Evolutionary conservation across 805 yeast species (phyloP), one percentile per base, ranked within the genome.

Genomic region (Zygoascus tannicola): DNA sequence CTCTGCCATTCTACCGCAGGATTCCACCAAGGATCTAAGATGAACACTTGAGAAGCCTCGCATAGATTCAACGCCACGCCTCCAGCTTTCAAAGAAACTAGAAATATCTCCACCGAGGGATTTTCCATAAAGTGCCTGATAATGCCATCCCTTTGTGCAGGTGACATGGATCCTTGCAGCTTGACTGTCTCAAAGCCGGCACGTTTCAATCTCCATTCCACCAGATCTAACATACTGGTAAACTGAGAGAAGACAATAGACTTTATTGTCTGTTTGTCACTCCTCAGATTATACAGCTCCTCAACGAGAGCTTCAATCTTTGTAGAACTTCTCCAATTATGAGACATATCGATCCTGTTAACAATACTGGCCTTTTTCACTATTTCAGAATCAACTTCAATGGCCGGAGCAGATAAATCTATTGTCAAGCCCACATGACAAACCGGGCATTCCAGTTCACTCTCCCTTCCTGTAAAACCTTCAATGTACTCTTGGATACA

Each of bases 11-110:
- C 98, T 5, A 90, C 92, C 53, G 94, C 83, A 1, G 97, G 97
- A 60, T 92, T 94, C 97, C 98, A 92, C 98, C 98, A 92, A 30
- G 97, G 97, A 56, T 92, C 99, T 70, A 92, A 70, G 37, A 92
- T 72, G 54, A 92, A 92, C 38, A 92, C 97, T 57, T 90, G 97
- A 2, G 94, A 87, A 0, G 98, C 97, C 57, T 94, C 99, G 57
- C 96, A 90, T 51, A 92, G 70, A 60, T 92, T 92, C 52, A 92
- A 70, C 0, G 98, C 98, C 35, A 92, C 98, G 66, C 99, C 99
- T 53, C 99, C 99, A 0, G 99, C 99, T 59, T 92, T 92, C 55
- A 92, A 72, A 30, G 96, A 86, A 5, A 92, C 98, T 50, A 92
- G 65, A 58, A 92, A 92, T 5, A 92, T 94, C 62, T 92, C 98